phyloP scores from a whole-genome alignment of 1,284 basidiomycete species.

The Uromyces viciae-fabae region DNA sequence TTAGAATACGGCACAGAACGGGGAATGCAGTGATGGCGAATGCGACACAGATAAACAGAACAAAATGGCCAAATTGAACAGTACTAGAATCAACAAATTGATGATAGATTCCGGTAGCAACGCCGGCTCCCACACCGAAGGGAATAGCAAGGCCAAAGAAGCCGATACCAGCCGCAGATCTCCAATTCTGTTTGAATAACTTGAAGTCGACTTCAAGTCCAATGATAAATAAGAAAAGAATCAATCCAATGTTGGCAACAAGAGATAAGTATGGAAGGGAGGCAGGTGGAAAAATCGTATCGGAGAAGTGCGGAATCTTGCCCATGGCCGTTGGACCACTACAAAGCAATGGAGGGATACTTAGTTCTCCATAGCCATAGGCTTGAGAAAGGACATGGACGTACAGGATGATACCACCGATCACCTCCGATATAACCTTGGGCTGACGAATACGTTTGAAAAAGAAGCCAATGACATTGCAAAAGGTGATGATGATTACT shows the following conservation, averaged over 20 bases:
- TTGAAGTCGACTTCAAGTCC: slow-evolving; percentile 82
- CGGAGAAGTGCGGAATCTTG: slow-evolving; percentile 73
- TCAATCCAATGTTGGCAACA: slow-evolving; percentile 77
- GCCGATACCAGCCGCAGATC: slow-evolving; percentile 58
- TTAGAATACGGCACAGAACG: slow-evolving; percentile 83
- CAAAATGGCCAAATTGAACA: slow-evolving; percentile 75
- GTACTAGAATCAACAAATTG: slow-evolving; percentile 65
- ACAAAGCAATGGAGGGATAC: background rate
- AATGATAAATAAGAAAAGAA: slow-evolving; percentile 67
- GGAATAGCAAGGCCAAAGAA: slow-evolving; percentile 68
- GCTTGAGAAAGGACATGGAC: background rate
- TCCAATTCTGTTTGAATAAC: slow-evolving; percentile 68
- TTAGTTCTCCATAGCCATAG: background rate
- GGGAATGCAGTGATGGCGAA: slow-evolving; percentile 71
- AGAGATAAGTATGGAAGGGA: slow-evolving; percentile 71
- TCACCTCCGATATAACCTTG: slow-evolving; percentile 80
- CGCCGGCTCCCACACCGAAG: slow-evolving; percentile 76
- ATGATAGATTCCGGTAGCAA: slow-evolving; percentile 75
- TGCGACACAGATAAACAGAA: slow-evolving; percentile 82
- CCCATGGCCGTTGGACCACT: slow-evolving; percentile 46
- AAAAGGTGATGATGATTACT: slow-evolving; percentile 71
- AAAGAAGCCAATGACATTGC: slow-evolving; percentile 65
- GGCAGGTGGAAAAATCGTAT: slow-evolving; percentile 70
- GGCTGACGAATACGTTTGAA: slow-evolving; percentile 72
- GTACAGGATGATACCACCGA: slow-evolving; percentile 70